Evolutionary conservation across 208 protist genomes (phyloP).

Genomic region (Angomonas deanei): DNA sequence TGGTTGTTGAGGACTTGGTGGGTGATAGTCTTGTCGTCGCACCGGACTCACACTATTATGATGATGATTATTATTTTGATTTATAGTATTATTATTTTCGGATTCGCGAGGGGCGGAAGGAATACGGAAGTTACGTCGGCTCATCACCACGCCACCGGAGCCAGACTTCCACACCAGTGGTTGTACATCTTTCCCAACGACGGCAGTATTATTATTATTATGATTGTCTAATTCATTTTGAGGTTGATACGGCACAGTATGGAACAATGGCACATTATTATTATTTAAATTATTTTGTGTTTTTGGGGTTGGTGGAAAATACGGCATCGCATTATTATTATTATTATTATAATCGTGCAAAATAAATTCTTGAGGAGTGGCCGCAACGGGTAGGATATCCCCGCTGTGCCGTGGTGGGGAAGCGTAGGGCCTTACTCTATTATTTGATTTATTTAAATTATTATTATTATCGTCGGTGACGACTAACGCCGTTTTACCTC

Average conservation of each 20-base stretch:
- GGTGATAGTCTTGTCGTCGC: neutral
- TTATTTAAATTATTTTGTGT: constrained; percentile 12
- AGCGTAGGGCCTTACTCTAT: neutral
- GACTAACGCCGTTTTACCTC: constrained; percentile 32
- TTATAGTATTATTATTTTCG: neutral
- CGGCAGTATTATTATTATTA: constrained; percentile 9
- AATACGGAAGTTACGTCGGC: constrained; percentile 18
- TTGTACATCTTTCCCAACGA: constrained; percentile 25
- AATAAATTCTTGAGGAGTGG: neutral
- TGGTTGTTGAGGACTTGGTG: neutral
- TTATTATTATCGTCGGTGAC: constrained; percentile 13
- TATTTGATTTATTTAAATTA: neutral
- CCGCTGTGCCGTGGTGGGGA: constrained; percentile 1
- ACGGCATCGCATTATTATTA: neutral
- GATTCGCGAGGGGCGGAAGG: neutral
- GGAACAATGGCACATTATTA: neutral
- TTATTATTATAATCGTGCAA: neutral
- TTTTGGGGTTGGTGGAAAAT: constrained; percentile 5
- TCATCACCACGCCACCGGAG: constrained; percentile 34
- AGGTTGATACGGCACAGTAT: neutral
- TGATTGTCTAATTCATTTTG: neutral
- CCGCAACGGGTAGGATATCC: neutral
- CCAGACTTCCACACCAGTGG: constrained; percentile 66
- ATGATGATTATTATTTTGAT: neutral
- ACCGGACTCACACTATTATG: neutral